Evolutionary conservation across 305 asterid species (phyloP).

Genomic region (Solanum hybrid): DNA sequence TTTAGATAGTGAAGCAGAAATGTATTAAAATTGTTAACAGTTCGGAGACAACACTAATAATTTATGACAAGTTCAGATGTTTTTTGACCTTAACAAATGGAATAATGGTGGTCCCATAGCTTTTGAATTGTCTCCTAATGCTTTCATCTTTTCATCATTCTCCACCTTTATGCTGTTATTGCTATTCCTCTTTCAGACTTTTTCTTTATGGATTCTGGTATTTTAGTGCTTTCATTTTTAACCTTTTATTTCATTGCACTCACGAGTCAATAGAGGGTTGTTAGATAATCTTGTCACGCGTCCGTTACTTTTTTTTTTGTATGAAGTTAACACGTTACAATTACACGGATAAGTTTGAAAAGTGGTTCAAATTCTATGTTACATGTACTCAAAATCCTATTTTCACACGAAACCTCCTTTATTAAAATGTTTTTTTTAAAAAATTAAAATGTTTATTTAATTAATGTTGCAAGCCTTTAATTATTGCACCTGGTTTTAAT

Average conservation of each 20-base stretch:
- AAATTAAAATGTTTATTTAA: not conserved
- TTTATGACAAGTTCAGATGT: too few species aligned
- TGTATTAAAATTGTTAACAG: too few species aligned
- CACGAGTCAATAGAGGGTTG: conserved; percentile 6
- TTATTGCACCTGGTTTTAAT: not conserved
- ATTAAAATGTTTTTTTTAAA: too few species aligned
- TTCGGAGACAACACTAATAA: too few species aligned
- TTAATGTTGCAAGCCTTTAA: not conserved
- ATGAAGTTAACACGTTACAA: not conserved
- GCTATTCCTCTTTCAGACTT: not conserved
- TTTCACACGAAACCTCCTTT: not conserved
- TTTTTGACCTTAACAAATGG: not conserved
- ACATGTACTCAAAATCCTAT: not conserved
- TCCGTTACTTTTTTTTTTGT: not conserved
- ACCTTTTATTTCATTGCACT: not conserved
- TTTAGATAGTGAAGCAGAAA: too few species aligned
- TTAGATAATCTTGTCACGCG: conserved; percentile 24
- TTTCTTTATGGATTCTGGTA: not conserved
- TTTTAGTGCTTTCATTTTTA: not conserved
- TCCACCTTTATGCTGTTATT: conserved; percentile 3
- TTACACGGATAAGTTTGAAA: not conserved
- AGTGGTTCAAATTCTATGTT: not conserved
- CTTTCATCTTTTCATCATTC: conserved; percentile 18
- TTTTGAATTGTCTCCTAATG: not conserved
- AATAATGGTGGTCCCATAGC: not conserved